Base-by-base conservation (phyloP, 257 asterid genomes). In the Solanum arcanum region DNA sequence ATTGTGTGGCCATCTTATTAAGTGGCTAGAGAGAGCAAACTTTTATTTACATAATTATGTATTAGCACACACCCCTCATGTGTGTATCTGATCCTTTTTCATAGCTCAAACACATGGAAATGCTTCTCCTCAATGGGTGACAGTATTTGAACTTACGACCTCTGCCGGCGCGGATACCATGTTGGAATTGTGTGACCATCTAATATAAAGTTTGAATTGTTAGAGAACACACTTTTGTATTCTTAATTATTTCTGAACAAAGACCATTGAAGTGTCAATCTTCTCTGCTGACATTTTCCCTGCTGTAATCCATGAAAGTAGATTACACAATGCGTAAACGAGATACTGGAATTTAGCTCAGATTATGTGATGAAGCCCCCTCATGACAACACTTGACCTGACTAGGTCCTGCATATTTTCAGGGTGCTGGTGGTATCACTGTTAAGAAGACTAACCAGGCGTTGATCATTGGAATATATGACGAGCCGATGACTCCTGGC, bases 401-500 rank as follows among this genome's bases (percentile, higher is more conserved):
- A 27, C 18, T 27, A 44, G 10, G 5, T 78, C 84, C 70, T 46
- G 11, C 41, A 7, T 16, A 21, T 82, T 10, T 73, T 72, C 85
- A 92, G 94, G 94, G 93, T 11, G 70, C 92, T 3, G 92, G 92
- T 75, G 93, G 94, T 8, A 85, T 89, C 3, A 92, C 93, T 2
- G 83, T 92, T 72, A 92, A 92, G 93, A 92, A 92, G 88, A 92
- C 94, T 44, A 88, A 66, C 90, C 88, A 49, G 88, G 94, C 94
- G 15, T 87, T 92, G 90, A 66, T 92, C 78, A 60, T 92, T 35
- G 94, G 94, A 56, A 88, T 92, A 64, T 92, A 92, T 83, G 91
- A 91, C 9, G 93, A 92, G 86, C 94, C 94, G 0, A 91, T 92
- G 93, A 91, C 93, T 31, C 90, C 94, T n/a, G 93, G 93, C 3